phyloP scores from a whole-genome alignment of 208 protist species.

The Crithidia thermophila region DNA sequence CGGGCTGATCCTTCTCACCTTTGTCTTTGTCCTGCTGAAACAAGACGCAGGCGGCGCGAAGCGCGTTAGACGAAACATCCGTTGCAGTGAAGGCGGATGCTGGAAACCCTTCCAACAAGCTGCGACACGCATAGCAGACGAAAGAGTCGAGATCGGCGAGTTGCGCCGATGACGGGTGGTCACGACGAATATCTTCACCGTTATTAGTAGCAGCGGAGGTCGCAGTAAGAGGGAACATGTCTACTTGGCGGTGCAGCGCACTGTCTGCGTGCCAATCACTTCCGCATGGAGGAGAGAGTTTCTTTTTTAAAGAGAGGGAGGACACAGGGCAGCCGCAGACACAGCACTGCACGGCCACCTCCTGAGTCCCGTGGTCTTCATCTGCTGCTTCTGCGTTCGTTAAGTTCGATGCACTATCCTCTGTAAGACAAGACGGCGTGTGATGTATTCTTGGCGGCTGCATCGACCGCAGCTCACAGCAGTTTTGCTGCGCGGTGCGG shows the following conservation, averaged over 20 bases:
- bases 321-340: slow-evolving; percentile 33
- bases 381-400: background rate
- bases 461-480: slow-evolving; percentile 10
- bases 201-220: too few relatives aligned
- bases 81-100: slow-evolving; percentile 1
- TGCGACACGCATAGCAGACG: slow-evolving; percentile 31
- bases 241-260: too few relatives aligned
- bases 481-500: slow-evolving; percentile 38
- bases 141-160: slow-evolving; percentile 7
- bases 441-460: slow-evolving; percentile 10
- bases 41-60: slow-evolving; percentile 1
- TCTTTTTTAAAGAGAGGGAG: too few relatives aligned
- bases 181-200: too few relatives aligned
- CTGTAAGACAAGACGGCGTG: background rate
- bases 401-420: background rate
- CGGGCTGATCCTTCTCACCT: background rate
- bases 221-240: background rate
- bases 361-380: background rate
- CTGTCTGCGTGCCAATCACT: too few relatives aligned
- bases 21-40: background rate
- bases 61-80: background rate
- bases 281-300: too few relatives aligned
- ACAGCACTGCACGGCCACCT: slow-evolving; percentile 23
- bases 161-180: background rate
- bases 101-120: slow-evolving; percentile 16